Evolutionary conservation across 352 stramenopile species (phyloP).

Genomic region (Plasmopara muralis): DNA sequence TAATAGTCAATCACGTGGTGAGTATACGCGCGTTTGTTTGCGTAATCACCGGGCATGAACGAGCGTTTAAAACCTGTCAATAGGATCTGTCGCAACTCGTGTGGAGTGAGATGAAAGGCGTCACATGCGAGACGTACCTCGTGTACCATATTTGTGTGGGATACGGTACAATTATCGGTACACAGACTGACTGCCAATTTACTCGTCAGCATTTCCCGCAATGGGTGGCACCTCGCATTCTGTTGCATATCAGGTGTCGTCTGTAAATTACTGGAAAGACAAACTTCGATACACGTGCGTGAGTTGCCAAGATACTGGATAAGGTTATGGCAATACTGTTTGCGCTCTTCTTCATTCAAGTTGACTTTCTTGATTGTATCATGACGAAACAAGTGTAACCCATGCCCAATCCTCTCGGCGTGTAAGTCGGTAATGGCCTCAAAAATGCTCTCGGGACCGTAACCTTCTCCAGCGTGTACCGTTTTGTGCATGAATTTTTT

Average conservation of each 20-base stretch:
- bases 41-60: constrained; percentile 82
- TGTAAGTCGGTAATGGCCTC: constrained; percentile 81
- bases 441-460: constrained; percentile 85
- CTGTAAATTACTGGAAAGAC: constrained; percentile 84
- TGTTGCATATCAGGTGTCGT: constrained; percentile 71
- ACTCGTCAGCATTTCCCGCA: constrained; percentile 77
- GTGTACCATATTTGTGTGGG: constrained; percentile 75
- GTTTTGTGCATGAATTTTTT: constrained; percentile 88
- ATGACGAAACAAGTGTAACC: constrained; percentile 76
- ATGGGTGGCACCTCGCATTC: constrained; percentile 63
- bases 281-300: constrained; percentile 82
- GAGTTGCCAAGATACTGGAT: constrained; percentile 79
- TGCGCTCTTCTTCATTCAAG: constrained; percentile 32
- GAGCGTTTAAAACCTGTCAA: constrained; percentile 81
- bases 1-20: constrained; percentile 84
- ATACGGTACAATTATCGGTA: constrained; percentile 86
- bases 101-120: constrained; percentile 64
- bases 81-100: constrained; percentile 68
- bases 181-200: constrained; percentile 77
- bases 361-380: constrained; percentile 61
- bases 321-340: constrained; percentile 71
- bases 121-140: constrained; percentile 80
- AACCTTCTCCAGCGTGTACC: constrained; percentile 82
- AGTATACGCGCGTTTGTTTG: constrained; percentile 73
- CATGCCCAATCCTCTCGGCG: constrained; percentile 81